Percentiles rank a stretch among this genome's conserved stretches.
Conservation (phyloP, 1,284 basidiomycete genomes). For the Trametes hirsuta region DNA sequence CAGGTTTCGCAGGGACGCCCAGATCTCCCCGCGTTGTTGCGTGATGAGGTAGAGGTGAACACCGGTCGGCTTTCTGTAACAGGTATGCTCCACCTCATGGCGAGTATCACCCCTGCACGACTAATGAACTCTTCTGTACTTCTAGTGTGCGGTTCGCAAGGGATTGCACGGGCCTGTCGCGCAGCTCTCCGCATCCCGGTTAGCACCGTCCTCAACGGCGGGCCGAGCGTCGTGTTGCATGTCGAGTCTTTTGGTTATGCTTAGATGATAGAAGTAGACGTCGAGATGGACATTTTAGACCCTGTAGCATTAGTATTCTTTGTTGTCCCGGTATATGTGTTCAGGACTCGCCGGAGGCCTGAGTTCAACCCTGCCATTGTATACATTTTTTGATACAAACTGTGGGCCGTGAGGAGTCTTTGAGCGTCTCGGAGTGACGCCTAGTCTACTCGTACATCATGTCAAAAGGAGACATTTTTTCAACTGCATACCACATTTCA, state of each 20-base stretch:
- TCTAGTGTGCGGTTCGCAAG: constrained; percentile 52
- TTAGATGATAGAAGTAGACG: constrained; percentile 2
- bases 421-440: too few species aligned
- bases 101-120: neutral
- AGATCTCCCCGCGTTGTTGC: constrained; percentile 30
- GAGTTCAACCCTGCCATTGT: too few species aligned
- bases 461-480: too few species aligned
- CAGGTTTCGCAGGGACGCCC: constrained; percentile 38
- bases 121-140: neutral
- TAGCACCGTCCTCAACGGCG: constrained; percentile 43
- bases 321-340: too few species aligned
- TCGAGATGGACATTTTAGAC: neutral
- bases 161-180: constrained; percentile 43
- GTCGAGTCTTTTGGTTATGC: constrained; percentile 53
- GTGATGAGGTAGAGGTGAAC: constrained; percentile 32
- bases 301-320: constrained; percentile 1
- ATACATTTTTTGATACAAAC: too few species aligned
- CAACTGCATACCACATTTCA: too few species aligned
- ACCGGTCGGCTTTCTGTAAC: constrained; percentile 41
- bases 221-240: constrained; percentile 47
- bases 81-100: constrained; percentile 34
- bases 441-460: too few species aligned
- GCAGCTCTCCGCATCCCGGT: constrained; percentile 41
- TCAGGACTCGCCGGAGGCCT: too few species aligned
- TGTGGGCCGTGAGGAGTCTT: too few species aligned